Percentiles rank a stretch among this genome's conserved stretches.
Conservation (phyloP, 257 asterid species). For the Solanum pinnatisectum region DNA sequence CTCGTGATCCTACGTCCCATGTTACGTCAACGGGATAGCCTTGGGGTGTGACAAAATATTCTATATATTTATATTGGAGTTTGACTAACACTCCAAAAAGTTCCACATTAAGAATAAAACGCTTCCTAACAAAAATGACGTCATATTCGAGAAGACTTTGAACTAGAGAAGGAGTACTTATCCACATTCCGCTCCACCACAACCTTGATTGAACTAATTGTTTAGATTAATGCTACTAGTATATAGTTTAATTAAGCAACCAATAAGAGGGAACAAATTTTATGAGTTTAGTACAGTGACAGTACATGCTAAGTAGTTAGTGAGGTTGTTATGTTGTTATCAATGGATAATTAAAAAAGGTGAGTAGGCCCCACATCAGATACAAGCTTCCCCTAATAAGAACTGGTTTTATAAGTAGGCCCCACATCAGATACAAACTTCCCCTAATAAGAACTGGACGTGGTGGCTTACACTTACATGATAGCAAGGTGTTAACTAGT, state of each 20-base stretch:
- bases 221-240: neutral
- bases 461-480: neutral
- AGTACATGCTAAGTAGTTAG: neutral
- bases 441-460: neutral
- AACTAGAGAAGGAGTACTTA: neutral
- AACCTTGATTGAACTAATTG: neutral
- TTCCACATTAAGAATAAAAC: fast-evolving
- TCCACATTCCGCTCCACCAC: neutral
- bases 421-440: neutral
- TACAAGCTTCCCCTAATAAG: neutral
- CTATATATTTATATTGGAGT: neutral
- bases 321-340: neutral
- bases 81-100: neutral
- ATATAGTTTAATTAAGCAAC: neutral
- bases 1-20: too few species aligned
- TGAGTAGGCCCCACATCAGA: neutral
- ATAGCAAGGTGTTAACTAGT: neutral
- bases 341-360: neutral
- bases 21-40: too few species aligned
- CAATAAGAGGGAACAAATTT: neutral
- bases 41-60: too few species aligned
- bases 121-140: fast-evolving
- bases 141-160: neutral
- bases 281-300: neutral
- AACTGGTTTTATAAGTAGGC: neutral